Percentiles rank a stretch among this genome's conserved stretches.
phyloP scores from a whole-genome alignment of 164 flowering plant genomes.

The Tetracentron sinense region DNA sequence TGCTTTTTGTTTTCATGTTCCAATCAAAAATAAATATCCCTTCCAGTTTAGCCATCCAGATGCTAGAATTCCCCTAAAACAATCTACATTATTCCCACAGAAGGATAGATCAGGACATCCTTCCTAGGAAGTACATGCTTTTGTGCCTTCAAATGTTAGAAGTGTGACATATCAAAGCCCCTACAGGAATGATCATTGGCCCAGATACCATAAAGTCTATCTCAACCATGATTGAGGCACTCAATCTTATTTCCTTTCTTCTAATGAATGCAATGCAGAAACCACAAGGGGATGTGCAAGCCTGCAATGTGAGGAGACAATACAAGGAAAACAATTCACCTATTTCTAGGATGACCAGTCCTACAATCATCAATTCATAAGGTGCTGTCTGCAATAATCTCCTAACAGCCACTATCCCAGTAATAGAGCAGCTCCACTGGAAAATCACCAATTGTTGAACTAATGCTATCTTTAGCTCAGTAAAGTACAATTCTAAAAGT shows the following conservation, averaged over 20 bases:
- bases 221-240: not conserved
- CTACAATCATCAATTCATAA: not conserved
- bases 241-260: too few species aligned
- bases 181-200: too few species aligned
- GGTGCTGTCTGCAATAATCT: not conserved
- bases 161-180: too few species aligned
- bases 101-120: too few species aligned
- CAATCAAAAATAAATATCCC: too few species aligned
- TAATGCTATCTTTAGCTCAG: not conserved
- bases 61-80: not conserved
- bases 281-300: not conserved
- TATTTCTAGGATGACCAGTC: not conserved
- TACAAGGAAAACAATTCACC: not conserved
- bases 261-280: too few species aligned
- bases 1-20: too few species aligned
- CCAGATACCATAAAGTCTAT: not conserved
- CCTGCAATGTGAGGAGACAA: not conserved
- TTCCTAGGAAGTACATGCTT: too few species aligned
- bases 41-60: not conserved
- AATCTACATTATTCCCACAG: not conserved
- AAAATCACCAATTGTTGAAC: too few species aligned
- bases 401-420: too few species aligned
- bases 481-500: not conserved
- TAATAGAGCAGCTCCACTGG: too few species aligned
- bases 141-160: too few species aligned